phyloP scores from a whole-genome alignment of 768 basidiomycete genomes.

The Candolleomyces eurysporus region DNA sequence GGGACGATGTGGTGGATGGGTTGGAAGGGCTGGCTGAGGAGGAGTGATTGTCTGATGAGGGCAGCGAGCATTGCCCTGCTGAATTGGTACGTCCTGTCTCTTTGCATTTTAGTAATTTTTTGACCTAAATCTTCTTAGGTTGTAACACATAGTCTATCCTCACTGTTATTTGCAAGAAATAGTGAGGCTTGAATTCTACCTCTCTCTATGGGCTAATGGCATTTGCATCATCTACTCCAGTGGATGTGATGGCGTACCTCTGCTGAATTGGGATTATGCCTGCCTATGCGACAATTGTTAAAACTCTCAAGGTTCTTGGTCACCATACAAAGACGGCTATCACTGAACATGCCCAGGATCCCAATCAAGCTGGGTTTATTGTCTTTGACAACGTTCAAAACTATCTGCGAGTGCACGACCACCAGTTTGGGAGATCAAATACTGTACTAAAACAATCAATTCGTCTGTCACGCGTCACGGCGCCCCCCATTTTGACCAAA shows the following conservation, averaged over 20 bases:
- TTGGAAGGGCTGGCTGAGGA: not conserved
- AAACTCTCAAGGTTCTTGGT: slow-evolving; percentile 16
- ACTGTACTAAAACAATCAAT: not conserved
- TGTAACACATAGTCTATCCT: slow-evolving; percentile 3
- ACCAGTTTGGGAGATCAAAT: not conserved
- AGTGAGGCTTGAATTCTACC: slow-evolving; percentile 19
- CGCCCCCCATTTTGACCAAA: not conserved
- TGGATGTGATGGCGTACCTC: slow-evolving; percentile 15
- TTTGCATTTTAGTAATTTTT: not conserved
- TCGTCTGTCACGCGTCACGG: not conserved
- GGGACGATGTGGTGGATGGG: not conserved
- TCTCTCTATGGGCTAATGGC: slow-evolving; percentile 16
- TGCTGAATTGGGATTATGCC: slow-evolving; percentile 8
- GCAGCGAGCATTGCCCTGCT: not conserved
- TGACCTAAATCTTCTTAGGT: not conserved
- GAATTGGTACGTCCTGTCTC: not conserved
- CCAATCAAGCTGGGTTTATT: slow-evolving; percentile 13
- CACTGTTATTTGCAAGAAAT: slow-evolving; percentile 9
- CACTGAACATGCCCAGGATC: slow-evolving; percentile 11
- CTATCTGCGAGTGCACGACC: not conserved
- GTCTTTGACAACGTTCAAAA: slow-evolving; percentile 28
- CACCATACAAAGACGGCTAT: slow-evolving; percentile 17
- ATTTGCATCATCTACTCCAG: slow-evolving; percentile 15
- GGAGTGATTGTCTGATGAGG: not conserved
- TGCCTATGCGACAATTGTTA: slow-evolving; percentile 20